These are phyloP conservation scores for Trichomonas gallinae DNA, from an alignment of 208 protist genomes.

Conservation along the genomic window DNA sequence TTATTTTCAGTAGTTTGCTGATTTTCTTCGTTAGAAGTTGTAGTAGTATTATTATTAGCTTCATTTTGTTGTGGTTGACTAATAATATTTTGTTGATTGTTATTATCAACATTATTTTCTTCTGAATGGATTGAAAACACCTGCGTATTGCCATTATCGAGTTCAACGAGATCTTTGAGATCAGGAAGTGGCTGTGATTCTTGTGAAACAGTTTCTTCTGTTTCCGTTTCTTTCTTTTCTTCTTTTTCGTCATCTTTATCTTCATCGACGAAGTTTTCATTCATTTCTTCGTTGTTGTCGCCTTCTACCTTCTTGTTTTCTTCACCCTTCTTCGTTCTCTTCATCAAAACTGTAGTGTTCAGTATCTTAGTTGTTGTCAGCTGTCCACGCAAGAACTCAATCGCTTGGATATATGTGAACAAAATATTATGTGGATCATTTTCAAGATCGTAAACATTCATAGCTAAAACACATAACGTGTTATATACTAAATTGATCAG, in stretches of 20 bases:
- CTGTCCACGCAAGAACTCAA: background rate
- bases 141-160: background rate
- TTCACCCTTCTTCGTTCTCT: background rate
- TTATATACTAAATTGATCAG: background rate
- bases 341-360: background rate
- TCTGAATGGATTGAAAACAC: background rate
- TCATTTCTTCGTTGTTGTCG: background rate
- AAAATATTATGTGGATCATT: background rate
- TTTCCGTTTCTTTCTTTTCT: background rate
- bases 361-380: background rate
- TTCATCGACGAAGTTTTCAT: background rate
- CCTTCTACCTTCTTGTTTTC: background rate
- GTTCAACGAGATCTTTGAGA: background rate
- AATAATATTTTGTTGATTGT: background rate
- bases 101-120: background rate
- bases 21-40: too few relatives aligned
- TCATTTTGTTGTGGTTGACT: background rate
- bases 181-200: background rate
- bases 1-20: too few relatives aligned
- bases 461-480: background rate
- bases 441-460: background rate
- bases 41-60: too few relatives aligned
- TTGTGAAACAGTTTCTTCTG: background rate
- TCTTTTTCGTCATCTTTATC: background rate
- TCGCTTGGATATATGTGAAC: background rate